These are phyloP conservation scores for Didymella segeticola DNA, from an alignment of 2,329 filamentous ascomycete species.

Conservation along the genomic window DNA sequence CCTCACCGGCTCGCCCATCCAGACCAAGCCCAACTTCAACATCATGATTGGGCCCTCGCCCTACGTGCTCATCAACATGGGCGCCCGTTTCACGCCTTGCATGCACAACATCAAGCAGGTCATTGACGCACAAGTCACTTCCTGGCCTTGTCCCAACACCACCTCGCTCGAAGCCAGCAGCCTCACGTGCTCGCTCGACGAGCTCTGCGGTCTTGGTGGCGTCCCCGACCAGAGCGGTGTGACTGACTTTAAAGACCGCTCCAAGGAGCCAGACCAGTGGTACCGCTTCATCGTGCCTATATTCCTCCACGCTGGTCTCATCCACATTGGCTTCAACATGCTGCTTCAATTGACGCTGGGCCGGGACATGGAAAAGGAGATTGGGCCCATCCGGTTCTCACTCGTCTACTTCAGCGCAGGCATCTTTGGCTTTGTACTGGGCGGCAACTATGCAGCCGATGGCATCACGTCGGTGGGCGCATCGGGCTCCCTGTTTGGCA, in stretches of 20 bases:
- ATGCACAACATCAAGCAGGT: slow-evolving; percentile 83
- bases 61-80: slow-evolving; percentile 95
- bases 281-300: slow-evolving; percentile 95
- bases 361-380: slow-evolving; percentile 88
- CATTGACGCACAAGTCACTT: slow-evolving; percentile 60
- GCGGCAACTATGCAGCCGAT: slow-evolving; percentile 87
- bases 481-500: slow-evolving; percentile 88
- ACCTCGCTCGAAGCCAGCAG: slow-evolving; percentile 65
- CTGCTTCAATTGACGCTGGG: slow-evolving; percentile 88
- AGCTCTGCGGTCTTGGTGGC: slow-evolving; percentile 84
- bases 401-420: slow-evolving; percentile 89
- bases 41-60: slow-evolving; percentile 95
- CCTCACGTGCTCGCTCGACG: slow-evolving; percentile 72
- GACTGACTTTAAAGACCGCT: slow-evolving; percentile 59
- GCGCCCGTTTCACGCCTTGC: slow-evolving; percentile 87
- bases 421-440: slow-evolving; percentile 95
- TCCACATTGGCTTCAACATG: slow-evolving; percentile 96
- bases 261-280: slow-evolving; percentile 87
- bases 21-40: slow-evolving; percentile 86
- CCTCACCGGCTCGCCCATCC: slow-evolving; percentile 78
- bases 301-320: slow-evolving; percentile 90
- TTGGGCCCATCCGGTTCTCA: slow-evolving; percentile 86
- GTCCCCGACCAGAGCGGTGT: slow-evolving; percentile 68
- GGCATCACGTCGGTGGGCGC: slow-evolving; percentile 83
- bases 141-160: slow-evolving; percentile 80